Evolutionary conservation across 768 basidiomycete species (phyloP).

Genomic region (Nevesoporus exiguus): DNA sequence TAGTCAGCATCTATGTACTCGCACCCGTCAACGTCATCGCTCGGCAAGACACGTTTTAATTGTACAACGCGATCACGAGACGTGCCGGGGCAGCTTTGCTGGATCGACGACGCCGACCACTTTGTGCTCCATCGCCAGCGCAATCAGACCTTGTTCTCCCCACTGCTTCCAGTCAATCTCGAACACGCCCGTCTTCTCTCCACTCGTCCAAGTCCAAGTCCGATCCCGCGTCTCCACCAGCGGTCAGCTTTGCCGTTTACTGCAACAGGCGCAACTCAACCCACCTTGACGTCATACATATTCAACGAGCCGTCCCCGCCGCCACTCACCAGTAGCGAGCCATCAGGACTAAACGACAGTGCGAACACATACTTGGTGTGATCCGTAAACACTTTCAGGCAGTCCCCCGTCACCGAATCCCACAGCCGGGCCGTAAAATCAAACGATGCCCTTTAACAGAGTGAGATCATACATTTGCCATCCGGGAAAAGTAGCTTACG

Average conservation of each 20-base stretch:
- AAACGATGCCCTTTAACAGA: constrained; percentile 60
- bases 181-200: constrained; percentile 63
- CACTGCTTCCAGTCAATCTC: constrained; percentile 73
- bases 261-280: constrained; percentile 32
- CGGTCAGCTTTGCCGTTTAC: constrained; percentile 4
- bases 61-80: neutral
- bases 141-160: constrained; percentile 54
- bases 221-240: constrained; percentile 41
- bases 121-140: constrained; percentile 64
- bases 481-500: constrained; percentile 45
- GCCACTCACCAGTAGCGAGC: constrained; percentile 69
- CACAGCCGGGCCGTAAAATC: constrained; percentile 79
- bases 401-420: constrained; percentile 76
- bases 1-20: constrained; percentile 13
- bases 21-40: constrained; percentile 11
- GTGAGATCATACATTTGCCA: constrained; percentile 1
- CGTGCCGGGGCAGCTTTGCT: constrained; percentile 30
- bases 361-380: constrained; percentile 73
- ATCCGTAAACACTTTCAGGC: constrained; percentile 66
- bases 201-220: constrained; percentile 64
- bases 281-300: constrained; percentile 66
- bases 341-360: constrained; percentile 71
- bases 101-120: constrained; percentile 68
- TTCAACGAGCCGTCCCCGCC: constrained; percentile 75
- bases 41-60: neutral